Base-by-base conservation (phyloP, 179 eudicot species). In the Silene vulgaris region DNA sequence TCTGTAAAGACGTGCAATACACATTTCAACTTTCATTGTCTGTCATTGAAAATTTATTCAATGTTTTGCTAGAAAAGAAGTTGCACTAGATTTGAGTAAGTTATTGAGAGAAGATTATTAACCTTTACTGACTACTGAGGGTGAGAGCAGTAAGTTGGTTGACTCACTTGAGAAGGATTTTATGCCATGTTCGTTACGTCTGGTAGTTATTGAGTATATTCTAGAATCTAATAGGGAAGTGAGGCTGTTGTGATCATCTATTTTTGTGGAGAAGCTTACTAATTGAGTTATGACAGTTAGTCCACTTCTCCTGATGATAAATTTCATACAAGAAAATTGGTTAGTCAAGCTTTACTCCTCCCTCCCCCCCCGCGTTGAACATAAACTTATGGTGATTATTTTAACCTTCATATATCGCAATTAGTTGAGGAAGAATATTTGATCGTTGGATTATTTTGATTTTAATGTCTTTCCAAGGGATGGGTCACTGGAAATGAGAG, bases 201-300 rank as follows among this genome's bases (percentile, higher is more conserved):
- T 16, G 71, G 67, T 63, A 28, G 67, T 26, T 63, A 11, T 13
- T 9, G 16, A 63, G 37, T 26, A 63, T 11, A 23, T 3, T 63
- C 16, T 4, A 16, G 71, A 35, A 6, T 7, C 8, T 17, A 35
- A 74, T 13, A 1, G 71, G n/a, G 23, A n/a, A n/a, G 29, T 40
- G 40, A 37, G 74, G 68, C 28, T 76, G 54, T 60, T 68, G 52
- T 56, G 59, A 56, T 35, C 72, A 40, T 76, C 12, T 35, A 35
- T 37, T 67, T 4, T 60, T 70, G 59, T 76, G 32, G 61, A 40
- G 37, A 76, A 37, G 35, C 30, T 68, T 59, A 8, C 57, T 71
- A 65, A 13, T 21, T 40, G 69, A 37, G 45, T 43, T 14, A 62
- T 62, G 48, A 11, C 70, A 17, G 23, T 35, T 66, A 69, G 45